Base-by-base conservation (phyloP, 2,329 filamentous ascomycete genomes). In the Phialophora macrospora region DNA sequence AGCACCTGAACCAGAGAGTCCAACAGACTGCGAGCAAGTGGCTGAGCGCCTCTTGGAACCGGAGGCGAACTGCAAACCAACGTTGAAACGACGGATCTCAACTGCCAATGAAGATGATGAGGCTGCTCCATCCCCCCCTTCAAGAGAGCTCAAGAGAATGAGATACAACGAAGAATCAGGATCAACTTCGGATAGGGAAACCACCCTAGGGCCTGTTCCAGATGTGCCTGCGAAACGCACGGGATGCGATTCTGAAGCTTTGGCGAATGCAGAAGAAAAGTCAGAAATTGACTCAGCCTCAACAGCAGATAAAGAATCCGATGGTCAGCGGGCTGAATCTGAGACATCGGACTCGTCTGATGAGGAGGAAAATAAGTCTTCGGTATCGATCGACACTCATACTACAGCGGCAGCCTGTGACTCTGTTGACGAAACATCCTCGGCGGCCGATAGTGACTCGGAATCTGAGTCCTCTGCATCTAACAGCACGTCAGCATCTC, bases 1-100 rank as follows among this genome's bases (percentile, higher is more conserved):
- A 11, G 54, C 63, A n/a, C 63, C 63, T 17, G 63, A 65, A 28
- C 63, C 63, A 30, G 63, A 65, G 55, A 62, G 44, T 24, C 63
- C 59, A 20, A 30, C 58, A 55, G 26, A 32, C 14, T 46, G 41
- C 30, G 28, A 20, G 14, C 52, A 28, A 55, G 11, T 20, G 9
- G 28, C 58, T 30, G 7, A 22, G 32, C 24, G 12, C n/a, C 30
- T 41, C 28, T 41, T 48, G 28, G 55, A 59, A 14, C 6, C 26
- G 12, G 41, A 26, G 32, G 14, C 30, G 14, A 9, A 41, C 8
- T n/a, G 14, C 6, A 60, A 20, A 20, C 12, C 17, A 8, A 34
- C 17, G 1, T 38, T 48, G 48, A 58, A 62, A 26, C 59, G 59
- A 62, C 52, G 44, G 12, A 28, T 62, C 2, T 28, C 59, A 26